phyloP scores from a whole-genome alignment of 2,329 filamentous ascomycete species.

The Xylaria sp. region DNA sequence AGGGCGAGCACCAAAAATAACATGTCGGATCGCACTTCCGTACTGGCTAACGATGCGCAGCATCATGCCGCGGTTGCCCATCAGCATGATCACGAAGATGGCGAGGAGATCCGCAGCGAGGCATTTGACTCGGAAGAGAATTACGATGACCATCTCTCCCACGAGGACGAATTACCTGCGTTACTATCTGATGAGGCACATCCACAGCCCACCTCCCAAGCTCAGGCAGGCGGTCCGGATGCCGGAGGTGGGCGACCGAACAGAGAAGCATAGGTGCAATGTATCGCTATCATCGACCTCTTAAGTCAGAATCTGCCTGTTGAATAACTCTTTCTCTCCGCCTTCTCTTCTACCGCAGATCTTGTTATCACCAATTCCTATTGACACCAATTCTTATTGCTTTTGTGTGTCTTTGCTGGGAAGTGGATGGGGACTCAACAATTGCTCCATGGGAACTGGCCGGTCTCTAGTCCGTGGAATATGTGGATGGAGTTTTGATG shows the following conservation, averaged over 20 bases:
- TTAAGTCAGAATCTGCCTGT: neutral
- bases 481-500: neutral
- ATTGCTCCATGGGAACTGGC: neutral
- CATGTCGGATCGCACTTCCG: slow-evolving; percentile 43
- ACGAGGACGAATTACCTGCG: slow-evolving; percentile 26
- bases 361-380: neutral
- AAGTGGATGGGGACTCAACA: too few relatives aligned
- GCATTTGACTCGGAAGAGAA: slow-evolving; percentile 55
- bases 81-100: slow-evolving; percentile 46
- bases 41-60: slow-evolving; percentile 41
- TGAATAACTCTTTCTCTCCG: neutral
- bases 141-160: slow-evolving; percentile 50
- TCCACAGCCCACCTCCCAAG: neutral
- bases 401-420: neutral
- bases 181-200: slow-evolving; percentile 1
- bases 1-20: slow-evolving; percentile 70
- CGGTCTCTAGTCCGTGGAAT: neutral
- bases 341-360: neutral
- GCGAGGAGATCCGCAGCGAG: slow-evolving; percentile 49
- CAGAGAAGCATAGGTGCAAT: slow-evolving; percentile 21
- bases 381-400: neutral
- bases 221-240: slow-evolving; percentile 4
- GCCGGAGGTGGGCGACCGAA: slow-evolving; percentile 24
- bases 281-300: slow-evolving; percentile 3
- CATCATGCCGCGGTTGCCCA: slow-evolving; percentile 38